Evolutionary conservation across 805 yeast species (phyloP), one percentile per base, ranked within the genome.

Genomic region (Saturnispora saitoi): DNA sequence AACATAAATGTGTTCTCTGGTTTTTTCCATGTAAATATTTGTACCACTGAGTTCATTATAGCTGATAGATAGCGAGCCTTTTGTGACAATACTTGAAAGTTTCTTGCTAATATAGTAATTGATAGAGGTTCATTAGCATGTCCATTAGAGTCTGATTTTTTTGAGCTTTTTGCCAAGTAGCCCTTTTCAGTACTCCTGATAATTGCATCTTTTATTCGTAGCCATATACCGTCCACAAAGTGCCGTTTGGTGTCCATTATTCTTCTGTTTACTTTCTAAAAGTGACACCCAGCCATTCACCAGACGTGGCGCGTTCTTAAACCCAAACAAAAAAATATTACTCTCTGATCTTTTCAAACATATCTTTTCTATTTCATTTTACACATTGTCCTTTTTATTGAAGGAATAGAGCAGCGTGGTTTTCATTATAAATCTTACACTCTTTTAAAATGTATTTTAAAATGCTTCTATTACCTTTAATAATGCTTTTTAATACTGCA

Each of bases 1-100:
- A 70, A 60, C 0, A 83, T 69, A 4, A 89, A 54, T 0, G 96
- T 89, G 52, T 78, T 74, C 0, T 85, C 70, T 0, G 95, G 90
- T 26, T 73, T 70, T 51, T 80, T 77, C 97, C 97, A 90, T 10
- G 31, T 73, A 55, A 85, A 17, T 17, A 52, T 41, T 2, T 31
- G 34, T 1, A 10, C 29, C 8, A 48, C 41, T 4, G 38, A 32
- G 29, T 26, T 22, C 8, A 50, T 14, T 3, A 48, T 17, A 3
- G 20, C 20, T 2, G 39, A 82, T 9, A 84, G 57, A 0, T 69
- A 66, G 28, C 81, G 77, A 70, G 81, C 70, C 48, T 78, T 74
- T 10, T 71, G 57, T 45, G 83, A 78, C 55, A 84, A 62, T 34
- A 70, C 69, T 52, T 77, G 74, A 59, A 86, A 68, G 62, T 85